Conservation (phyloP, 208 protist genomes). For the Trypanosoma lewisi region DNA sequence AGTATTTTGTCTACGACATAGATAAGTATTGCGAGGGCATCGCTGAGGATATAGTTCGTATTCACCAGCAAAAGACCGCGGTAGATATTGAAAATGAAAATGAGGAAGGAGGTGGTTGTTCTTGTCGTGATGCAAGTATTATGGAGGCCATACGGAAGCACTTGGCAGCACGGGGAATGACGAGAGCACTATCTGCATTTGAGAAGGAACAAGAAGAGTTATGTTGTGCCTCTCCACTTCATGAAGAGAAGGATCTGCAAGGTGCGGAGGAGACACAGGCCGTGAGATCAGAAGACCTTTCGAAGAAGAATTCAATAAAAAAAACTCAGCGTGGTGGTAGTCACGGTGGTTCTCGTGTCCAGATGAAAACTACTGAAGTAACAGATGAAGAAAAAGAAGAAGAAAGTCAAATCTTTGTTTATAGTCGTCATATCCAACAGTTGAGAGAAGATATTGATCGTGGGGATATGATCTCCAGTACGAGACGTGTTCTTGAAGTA, state of each 20-base stretch:
- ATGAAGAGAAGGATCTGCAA: constrained; percentile 10
- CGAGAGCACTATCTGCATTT: constrained; percentile 33
- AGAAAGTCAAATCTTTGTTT: background rate
- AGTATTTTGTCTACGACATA: constrained; percentile 33
- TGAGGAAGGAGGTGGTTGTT: constrained; percentile 14
- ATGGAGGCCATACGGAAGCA: constrained; percentile 49
- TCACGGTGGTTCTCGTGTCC: background rate
- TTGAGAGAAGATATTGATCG: constrained; percentile 22
- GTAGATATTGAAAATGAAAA: background rate
- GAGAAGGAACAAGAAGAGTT: constrained; percentile 42
- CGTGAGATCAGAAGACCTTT: background rate
- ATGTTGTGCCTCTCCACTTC: constrained; percentile 1
- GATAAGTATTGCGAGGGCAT: constrained; percentile 27
- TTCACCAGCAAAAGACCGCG: constrained; percentile 4
- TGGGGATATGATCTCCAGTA: constrained; percentile 18
- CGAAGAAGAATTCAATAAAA: background rate
- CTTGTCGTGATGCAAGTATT: constrained; percentile 37
- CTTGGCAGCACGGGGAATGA: constrained; percentile 50
- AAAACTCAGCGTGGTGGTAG: background rate
- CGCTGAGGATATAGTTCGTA: constrained; percentile 14
- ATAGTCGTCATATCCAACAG: constrained; percentile 24
- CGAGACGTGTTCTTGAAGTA: constrained; percentile 14
- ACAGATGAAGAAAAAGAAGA: background rate
- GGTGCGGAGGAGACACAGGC: constrained; percentile 2
- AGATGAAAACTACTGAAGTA: background rate